Evolutionary conservation across 345 rosid species (phyloP).

Genomic region (Brassica rapa): DNA sequence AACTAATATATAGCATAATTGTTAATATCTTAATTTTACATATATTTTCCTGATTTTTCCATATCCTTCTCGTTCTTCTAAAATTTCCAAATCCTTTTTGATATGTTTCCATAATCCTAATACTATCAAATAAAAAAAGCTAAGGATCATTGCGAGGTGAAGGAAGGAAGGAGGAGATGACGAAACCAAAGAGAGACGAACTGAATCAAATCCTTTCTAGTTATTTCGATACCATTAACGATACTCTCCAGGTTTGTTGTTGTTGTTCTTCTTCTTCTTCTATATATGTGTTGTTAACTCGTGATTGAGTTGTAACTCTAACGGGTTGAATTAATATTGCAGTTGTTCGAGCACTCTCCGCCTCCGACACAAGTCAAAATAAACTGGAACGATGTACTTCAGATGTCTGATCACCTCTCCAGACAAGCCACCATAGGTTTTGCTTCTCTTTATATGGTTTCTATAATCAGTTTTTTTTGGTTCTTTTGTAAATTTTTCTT

Average conservation of each 20-base stretch:
- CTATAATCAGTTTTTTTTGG: not conserved
- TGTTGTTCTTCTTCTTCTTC: not conserved
- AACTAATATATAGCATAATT: not conserved
- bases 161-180: slow-evolving; percentile 45
- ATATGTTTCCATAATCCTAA: not conserved
- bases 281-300: not conserved
- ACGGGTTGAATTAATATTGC: not conserved
- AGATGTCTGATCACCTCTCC: slow-evolving; percentile 71
- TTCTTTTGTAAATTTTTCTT: not conserved
- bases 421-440: slow-evolving; percentile 80
- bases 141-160: not conserved
- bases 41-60: not conserved
- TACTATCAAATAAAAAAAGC: not conserved
- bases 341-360: slow-evolving; percentile 60
- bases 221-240: slow-evolving; percentile 64
- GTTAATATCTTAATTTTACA: not conserved
- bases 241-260: slow-evolving; percentile 63
- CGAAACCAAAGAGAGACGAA: slow-evolving; percentile 51
- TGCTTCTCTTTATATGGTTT: not conserved
- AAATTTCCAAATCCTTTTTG: not conserved
- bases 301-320: not conserved
- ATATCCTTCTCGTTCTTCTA: not conserved
- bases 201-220: slow-evolving; percentile 48
- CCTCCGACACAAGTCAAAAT: slow-evolving; percentile 48
- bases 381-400: slow-evolving; percentile 66